phyloP scores from a whole-genome alignment of 1,284 basidiomycete species.

The Cryptococcus wingfieldii region DNA sequence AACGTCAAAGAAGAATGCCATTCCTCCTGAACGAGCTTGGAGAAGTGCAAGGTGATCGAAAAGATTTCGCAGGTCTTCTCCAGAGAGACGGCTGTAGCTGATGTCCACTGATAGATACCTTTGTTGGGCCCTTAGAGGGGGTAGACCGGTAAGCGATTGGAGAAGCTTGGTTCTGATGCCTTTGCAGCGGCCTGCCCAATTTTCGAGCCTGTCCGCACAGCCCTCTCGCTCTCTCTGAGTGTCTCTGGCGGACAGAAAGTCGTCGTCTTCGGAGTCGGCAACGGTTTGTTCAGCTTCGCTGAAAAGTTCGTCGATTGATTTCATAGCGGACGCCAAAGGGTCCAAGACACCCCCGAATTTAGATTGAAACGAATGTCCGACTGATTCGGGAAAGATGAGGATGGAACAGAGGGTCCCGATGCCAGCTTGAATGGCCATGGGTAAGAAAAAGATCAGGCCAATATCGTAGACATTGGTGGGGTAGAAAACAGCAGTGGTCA shows the following conservation, averaged over 20 bases:
- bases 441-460: constrained; percentile 42
- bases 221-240: not conserved
- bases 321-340: constrained; percentile 29
- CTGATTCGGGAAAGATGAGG: constrained; percentile 45
- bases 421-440: constrained; percentile 43
- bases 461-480: constrained; percentile 31
- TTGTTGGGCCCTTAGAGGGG: constrained; percentile 38
- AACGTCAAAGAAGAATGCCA: constrained; percentile 49
- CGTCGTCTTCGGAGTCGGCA: not conserved
- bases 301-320: constrained; percentile 35
- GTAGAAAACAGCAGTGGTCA: constrained; percentile 37
- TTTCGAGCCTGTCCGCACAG: constrained; percentile 16
- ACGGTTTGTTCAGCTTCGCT: constrained; percentile 9
- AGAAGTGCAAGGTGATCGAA: constrained; percentile 34
- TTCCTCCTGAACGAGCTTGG: constrained; percentile 42
- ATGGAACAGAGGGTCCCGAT: constrained; percentile 33
- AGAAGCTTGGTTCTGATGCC: constrained; percentile 34
- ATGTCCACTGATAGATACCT: constrained; percentile 44
- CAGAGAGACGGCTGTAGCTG: constrained; percentile 40
- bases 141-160: constrained; percentile 32
- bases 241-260: not conserved
- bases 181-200: constrained; percentile 35
- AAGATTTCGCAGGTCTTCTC: constrained; percentile 37
- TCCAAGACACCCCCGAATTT: constrained; percentile 35
- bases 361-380: constrained; percentile 38